These are phyloP conservation scores for Scenedesmus sp. DNA, from an alignment of 163 green algal genomes.

Conservation along the genomic window DNA sequence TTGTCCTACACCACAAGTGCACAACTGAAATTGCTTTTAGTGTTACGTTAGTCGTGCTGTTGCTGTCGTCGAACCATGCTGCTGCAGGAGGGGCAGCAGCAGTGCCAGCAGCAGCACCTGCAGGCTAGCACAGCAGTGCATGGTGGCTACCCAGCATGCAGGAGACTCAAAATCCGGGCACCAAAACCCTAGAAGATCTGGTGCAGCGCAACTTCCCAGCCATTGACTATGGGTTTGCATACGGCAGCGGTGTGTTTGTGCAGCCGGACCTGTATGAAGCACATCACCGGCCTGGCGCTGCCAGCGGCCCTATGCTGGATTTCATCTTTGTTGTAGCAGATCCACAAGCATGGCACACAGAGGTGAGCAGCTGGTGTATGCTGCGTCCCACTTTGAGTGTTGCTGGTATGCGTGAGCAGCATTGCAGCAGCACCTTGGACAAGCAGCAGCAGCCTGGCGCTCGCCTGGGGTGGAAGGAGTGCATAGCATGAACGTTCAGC, in stretches of 20 bases:
- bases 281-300: not conserved
- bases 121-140: not conserved
- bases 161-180: not conserved
- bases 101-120: not conserved
- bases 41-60: not conserved
- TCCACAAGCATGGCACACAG: slow-evolving; percentile 80
- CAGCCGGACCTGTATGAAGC: slow-evolving; percentile 82
- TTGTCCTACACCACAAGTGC: no score
- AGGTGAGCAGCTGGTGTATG: not conserved
- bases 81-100: not conserved
- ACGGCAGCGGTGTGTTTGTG: slow-evolving; percentile 87
- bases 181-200: not conserved
- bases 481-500: not conserved
- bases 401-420: not conserved
- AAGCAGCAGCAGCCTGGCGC: not conserved
- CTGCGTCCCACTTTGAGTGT: not conserved
- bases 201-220: slow-evolving; percentile 69
- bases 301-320: slow-evolving; percentile 78
- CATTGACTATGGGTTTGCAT: slow-evolving; percentile 86
- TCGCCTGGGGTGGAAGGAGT: not conserved
- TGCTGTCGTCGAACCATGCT: not conserved
- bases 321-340: slow-evolving; percentile 90
- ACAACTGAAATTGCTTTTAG: no score
- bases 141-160: not conserved
- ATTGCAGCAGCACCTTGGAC: not conserved